Percentiles rank a stretch among this genome's conserved stretches.
Evolutionary conservation across 805 yeast species (phyloP).

Genomic region (Wickerhamiella brachini): DNA sequence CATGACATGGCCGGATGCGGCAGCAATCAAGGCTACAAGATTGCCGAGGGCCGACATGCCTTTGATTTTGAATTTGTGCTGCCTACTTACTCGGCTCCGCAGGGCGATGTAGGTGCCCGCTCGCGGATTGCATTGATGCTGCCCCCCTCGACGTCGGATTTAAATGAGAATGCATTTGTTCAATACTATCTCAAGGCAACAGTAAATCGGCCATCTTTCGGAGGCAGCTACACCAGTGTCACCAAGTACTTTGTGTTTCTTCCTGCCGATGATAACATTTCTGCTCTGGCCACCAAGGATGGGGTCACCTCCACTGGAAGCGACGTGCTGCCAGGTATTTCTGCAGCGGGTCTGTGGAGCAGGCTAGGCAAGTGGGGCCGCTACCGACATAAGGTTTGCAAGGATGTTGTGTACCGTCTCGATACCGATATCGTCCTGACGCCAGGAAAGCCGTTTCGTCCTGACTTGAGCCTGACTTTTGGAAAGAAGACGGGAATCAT

Average conservation of each 20-base stretch:
- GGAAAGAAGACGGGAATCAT: conserved; percentile 1
- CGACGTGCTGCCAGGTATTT: not conserved
- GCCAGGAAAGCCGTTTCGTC: conserved; percentile 12
- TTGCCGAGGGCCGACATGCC: conserved; percentile 23
- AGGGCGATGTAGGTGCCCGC: conserved; percentile 8
- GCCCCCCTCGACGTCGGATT: conserved; percentile 24
- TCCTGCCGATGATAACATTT: conserved; percentile 25
- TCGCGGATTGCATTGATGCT: conserved; percentile 12
- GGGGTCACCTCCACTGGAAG: not conserved
- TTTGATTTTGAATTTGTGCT: conserved; percentile 25
- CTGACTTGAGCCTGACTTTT: conserved; percentile 6
- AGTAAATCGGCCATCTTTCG: conserved; percentile 37
- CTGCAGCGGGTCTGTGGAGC: not conserved
- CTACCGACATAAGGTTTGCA: conserved; percentile 10
- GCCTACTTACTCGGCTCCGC: conserved; percentile 17
- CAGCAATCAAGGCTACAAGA: conserved; percentile 19
- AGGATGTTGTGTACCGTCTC: conserved; percentile 8
- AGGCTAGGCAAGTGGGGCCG: conserved; percentile 3
- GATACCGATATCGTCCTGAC: conserved; percentile 12
- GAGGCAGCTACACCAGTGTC: conserved; percentile 29
- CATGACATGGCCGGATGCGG: conserved; percentile 12
- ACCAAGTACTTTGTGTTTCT: conserved; percentile 38
- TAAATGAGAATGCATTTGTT: conserved; percentile 20
- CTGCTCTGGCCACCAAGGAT: not conserved
- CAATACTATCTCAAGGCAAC: conserved; percentile 42